Evolutionary conservation across 495 filamentous ascomycete species (phyloP), one percentile per base, ranked within the genome.

Genomic region (Ramalina peruviana): DNA sequence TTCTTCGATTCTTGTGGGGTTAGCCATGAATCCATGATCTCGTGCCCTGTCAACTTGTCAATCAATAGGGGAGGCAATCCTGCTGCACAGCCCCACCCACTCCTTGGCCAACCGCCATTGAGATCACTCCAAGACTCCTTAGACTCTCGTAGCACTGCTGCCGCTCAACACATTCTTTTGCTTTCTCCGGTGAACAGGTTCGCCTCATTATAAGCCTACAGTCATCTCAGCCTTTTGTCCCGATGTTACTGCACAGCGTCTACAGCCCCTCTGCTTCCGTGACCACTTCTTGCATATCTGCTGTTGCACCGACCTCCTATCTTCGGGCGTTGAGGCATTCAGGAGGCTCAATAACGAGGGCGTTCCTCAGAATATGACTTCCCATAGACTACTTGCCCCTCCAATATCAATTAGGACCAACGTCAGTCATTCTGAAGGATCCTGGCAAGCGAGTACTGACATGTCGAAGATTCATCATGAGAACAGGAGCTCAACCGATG

Each of bases 301-400:
- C 25, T 27, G n/a, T 36, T 27, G 30, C 26, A 17, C 9, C 19
- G 25, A 20, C 33, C 16, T 17, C 30, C 33, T 33, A 33, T 26
- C 9, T 4, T n/a, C 30, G 37, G 45, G 45, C 45, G 45, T 20
- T 36, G 37, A 48, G 45, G 45, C 45, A 27, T 48, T 48, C 21
- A 20, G 26, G 37, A 16, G 30, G 13, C 9, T 16, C n/a, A 36
- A 23, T 2, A 17, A 6, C 9, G 26, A 36, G 15, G n/a, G 15
- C 16, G 6, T 48, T 36, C 15, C 25, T 27, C 30, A 39, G 40
- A 56, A 12, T 17, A 60, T 60, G 58, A 51, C 49, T 48, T 41
- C 58, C 36, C 44, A 55, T 51, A 53, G 49, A 53, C 30, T 60
- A 46, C 52, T 60, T 5, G 58, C 44, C 11, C 58, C 58, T 36